phyloP scores from a whole-genome alignment of 2,329 filamentous ascomycete species.

The Ramularia endophylla region DNA sequence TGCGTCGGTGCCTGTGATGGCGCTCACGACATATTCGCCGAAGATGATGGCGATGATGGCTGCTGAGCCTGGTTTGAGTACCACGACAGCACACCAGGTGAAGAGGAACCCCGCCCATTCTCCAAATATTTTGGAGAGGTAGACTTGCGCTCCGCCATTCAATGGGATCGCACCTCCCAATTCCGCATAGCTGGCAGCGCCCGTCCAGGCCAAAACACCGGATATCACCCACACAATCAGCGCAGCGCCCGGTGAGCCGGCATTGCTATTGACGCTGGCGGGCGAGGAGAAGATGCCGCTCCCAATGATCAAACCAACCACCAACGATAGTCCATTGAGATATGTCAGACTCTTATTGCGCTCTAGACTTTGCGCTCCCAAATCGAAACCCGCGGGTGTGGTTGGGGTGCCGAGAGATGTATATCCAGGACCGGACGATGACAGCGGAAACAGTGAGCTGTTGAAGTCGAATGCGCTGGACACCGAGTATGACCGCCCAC shows the following conservation, averaged over 20 bases:
- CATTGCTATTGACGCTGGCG: conserved; percentile 84
- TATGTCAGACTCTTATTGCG: conserved; percentile 95
- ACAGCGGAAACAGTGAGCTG: conserved; percentile 86
- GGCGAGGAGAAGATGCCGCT: conserved; percentile 95
- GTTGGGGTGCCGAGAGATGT: conserved; percentile 77
- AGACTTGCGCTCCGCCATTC: conserved; percentile 90
- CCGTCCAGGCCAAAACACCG: conserved; percentile 92
- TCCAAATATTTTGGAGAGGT: conserved; percentile 92
- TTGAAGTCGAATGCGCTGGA: conserved; percentile 94
- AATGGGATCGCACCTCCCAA: conserved; percentile 91
- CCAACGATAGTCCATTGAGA: conserved; percentile 83
- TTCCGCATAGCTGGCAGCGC: conserved; percentile 90
- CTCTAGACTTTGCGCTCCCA: conserved; percentile 57
- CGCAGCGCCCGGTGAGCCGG: conserved; percentile 83
- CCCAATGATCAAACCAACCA: conserved; percentile 90
- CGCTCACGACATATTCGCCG: conserved; percentile 92
- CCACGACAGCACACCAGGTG: conserved; percentile 91
- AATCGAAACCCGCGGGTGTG: conserved; percentile 44
- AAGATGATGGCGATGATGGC: conserved; percentile 98
- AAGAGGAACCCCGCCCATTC: conserved; percentile 91
- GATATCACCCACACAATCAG: conserved; percentile 89
- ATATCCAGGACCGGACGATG: conserved; percentile 68
- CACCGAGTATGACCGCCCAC: conserved; percentile 64
- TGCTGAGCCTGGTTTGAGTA: conserved; percentile 86
- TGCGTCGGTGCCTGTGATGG: conserved; percentile 78